Evolutionary conservation across 169 alveolate species (phyloP), one percentile per base, ranked within the genome.

Genomic region (Cryptosporidium xiaoi): DNA sequence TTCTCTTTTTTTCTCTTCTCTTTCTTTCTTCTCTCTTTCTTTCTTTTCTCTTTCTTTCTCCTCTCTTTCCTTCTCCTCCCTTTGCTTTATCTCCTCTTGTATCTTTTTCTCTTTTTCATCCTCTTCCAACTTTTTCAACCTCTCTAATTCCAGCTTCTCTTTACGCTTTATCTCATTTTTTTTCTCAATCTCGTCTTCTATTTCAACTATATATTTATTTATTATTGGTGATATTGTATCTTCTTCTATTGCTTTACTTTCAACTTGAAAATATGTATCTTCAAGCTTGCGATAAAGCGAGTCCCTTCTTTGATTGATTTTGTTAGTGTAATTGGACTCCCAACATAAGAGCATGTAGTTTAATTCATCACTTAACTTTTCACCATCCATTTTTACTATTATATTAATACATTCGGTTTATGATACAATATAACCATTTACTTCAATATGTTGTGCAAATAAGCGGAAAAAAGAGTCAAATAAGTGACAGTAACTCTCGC

Each of bases 191-290:
- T 56, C 87, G 7, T 60, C 51, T 50, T 77, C 77, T 56, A 62
- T 62, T 18, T 77, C 87, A 34, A 15, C 20, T 12, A 77, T 60
- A 48, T 77, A 64, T 5, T 24, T 62, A 29, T 58, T 33, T 24
- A 77, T 77, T 36, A 77, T 27, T 24, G 71, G 64, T 10, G 87
- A 77, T 12, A 77, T 29, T n/a, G 46, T 36, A 48, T 77, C 87
- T 48, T 77, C 87, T 13, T 36, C 87, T 15, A 13, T 51, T 40
- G 29, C 31, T 29, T 15, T 24, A 18, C 24, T 27, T 31, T 53
- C 33, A 18, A 33, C 33, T 6, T 50, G 18, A 16, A 31, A 16
- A 31, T n/a, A 13, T 2, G 31, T 10, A 29, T 69, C 40, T 15
- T 34, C 36, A 10, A 33, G 18, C 10, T 27, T 46, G 31, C 12